These are phyloP conservation scores for Ustilago nuda DNA, from an alignment of 1,284 basidiomycete genomes.

Conservation along the genomic window DNA sequence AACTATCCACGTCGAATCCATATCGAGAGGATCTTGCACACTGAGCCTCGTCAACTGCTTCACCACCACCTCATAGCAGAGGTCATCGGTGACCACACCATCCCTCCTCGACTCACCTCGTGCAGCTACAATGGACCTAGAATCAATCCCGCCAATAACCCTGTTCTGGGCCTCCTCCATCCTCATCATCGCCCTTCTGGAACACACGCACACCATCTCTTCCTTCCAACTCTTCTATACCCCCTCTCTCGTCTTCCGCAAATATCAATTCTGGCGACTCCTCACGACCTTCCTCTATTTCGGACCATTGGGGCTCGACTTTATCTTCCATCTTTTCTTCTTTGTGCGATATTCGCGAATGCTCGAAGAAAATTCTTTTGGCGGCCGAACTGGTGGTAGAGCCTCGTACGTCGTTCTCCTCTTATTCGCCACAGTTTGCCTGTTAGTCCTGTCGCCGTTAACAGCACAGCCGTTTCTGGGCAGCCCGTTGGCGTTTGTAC, in stretches of 20 bases:
- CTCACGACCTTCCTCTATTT: conserved; percentile 96
- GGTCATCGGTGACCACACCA: not conserved
- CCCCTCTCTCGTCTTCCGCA: conserved; percentile 54
- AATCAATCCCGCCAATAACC: conserved; percentile 63
- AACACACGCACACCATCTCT: conserved; percentile 59
- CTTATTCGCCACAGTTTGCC: conserved; percentile 79
- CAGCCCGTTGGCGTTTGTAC: conserved; percentile 72
- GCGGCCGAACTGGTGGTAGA: conserved; percentile 78
- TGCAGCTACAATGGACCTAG: conserved; percentile 57
- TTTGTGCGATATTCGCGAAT: conserved; percentile 97
- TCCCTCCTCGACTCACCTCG: not conserved
- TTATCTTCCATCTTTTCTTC: conserved; percentile 97
- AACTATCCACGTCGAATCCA: conserved; percentile 10
- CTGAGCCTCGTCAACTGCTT: not conserved
- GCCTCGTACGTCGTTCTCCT: conserved; percentile 96
- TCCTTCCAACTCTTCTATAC: conserved; percentile 65
- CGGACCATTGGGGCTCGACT: conserved; percentile 85
- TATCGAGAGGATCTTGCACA: too few species aligned
- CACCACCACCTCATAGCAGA: conserved; percentile 5
- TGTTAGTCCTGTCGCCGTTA: conserved; percentile 69
- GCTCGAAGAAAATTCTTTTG: conserved; percentile 94
- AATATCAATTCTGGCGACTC: conserved; percentile 82
- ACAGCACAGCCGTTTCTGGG: conserved; percentile 59
- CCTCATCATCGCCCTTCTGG: conserved; percentile 51
- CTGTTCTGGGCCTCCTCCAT: conserved; percentile 55